Base-by-base conservation (phyloP, 192 early-diverging fungal species). In the Backusella mclennaniae region DNA sequence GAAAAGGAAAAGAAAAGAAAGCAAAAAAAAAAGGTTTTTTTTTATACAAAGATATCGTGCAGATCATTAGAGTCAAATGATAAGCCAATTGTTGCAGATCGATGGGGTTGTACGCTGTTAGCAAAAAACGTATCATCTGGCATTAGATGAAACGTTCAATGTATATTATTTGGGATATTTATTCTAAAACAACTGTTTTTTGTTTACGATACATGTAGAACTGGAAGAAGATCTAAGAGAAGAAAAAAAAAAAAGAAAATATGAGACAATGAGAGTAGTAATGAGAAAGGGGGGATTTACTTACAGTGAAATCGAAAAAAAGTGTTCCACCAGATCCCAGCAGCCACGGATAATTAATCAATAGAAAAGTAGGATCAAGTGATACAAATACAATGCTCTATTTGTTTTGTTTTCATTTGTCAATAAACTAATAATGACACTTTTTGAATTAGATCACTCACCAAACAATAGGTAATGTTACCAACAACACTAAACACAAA, bases 401-500 rank as follows among this genome's bases (percentile, higher is more conserved):
- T 9, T 38, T 38, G 26, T 39, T 26, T 71, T 33, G 33, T 33
- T 33, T 26, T 41, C 21, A 70, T 71, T 71, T 46, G 56, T 63
- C 56, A 63, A 63, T 63, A 63, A 49, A 4, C 11, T 23, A 29
- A 14, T 63, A 29, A 29, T 63, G 21, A 14, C 56, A 29, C 56
- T 63, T 8, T 67, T 35, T 67, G 12, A 11, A 12, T 67, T 36
- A 21, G 29, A 31, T 44, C 29, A 42, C 82, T 75, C 81, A 87
- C 88, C 56, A 81, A 39, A 52, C 70, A 85, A 73, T 85, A 92
- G 1, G 89, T 84, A 35, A 90, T 75, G 80, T 96, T 96, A 31
- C 95, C 95, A 52, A 95, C 67, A 35, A 94, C 90, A 35, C 90
- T 90, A 80, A 94, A 94, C n/a, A 90, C 76, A 84, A 96, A 96